Evolutionary conservation across 805 yeast genomes (phyloP), one percentile per base, ranked within the genome.

Genomic region (Candida odintsovae): DNA sequence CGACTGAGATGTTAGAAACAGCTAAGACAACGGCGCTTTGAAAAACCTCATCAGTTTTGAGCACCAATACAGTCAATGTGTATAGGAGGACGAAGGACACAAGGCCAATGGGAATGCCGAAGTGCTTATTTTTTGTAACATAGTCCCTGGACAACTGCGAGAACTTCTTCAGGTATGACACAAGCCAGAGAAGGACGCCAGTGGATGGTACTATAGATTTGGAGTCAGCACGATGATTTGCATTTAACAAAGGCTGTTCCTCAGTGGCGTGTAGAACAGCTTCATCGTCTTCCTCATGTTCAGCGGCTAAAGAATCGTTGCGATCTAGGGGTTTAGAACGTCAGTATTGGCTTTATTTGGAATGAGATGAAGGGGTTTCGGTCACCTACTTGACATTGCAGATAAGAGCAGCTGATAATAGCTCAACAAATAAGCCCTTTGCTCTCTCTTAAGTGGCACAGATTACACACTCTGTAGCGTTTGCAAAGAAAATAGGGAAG

Each of bases 1-100:
- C 36, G 8, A 57, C 19, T 8, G 52, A 44, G 19, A 52, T 4
- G 2, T 28, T 31, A 6, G 45, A 48, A 5, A 56, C 5, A 25
- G 21, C 44, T 4, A 54, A 3, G 7, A 45, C 21, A 6, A 50
- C 38, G 1, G 51, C 49, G 10, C 42, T 25, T 19, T 44, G 28
- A 2, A 49, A 19, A 8, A 48, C 42, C 6, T n/a, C 16, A 12
- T 46, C 54, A 15, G 44, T 29, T 15, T 38, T 21, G 38, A 42
- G 41, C 11, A 41, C 20, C 5, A 48, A 22, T 0, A 43, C n/a
- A 12, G 46, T 10, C 11, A 33, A 10, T 12, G 16, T 20, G n/a
- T 19, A 19, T 4, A 28, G 12, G 7, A 25, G 13, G 2, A 37
- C 7, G 15, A 40, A 15, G 2, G 43, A 8, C 13, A 26, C 13